A percentile compares a stretch with the other conserved stretches of the same genome.
Evolutionary conservation across 75 land plant genomes (phyloP).

Genomic region (Cunninghamia lanceolata): DNA sequence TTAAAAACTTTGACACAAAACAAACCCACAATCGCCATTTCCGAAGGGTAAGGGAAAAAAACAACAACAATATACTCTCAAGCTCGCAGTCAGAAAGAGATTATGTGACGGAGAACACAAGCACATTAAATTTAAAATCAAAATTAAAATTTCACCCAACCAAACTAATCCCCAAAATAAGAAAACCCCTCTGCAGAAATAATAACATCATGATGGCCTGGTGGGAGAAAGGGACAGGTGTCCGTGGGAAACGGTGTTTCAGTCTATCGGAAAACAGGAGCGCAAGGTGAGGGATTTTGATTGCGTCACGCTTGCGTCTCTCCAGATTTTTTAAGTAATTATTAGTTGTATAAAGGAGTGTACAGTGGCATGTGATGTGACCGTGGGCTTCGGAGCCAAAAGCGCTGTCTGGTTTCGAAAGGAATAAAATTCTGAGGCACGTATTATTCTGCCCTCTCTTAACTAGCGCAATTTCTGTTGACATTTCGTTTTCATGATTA

Average conservation of each 20-base stretch:
- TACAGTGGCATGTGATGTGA: neutral
- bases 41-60: neutral
- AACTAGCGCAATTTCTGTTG: neutral
- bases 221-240: constrained; percentile 5
- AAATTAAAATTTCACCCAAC: neutral
- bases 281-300: constrained; percentile 6
- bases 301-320: neutral
- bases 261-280: neutral
- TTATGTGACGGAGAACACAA: constrained; percentile 1
- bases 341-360: neutral
- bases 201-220: constrained; percentile 9
- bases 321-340: neutral
- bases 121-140: neutral
- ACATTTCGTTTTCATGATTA: neutral
- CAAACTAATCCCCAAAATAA: neutral
- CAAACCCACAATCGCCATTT: constrained; percentile 12
- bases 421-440: neutral
- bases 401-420: neutral
- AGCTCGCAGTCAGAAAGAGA: neutral
- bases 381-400: neutral
- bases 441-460: neutral
- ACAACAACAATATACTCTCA: neutral
- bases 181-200: neutral
- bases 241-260: constrained; percentile 6
- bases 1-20: constrained; percentile 4